Base-by-base conservation (phyloP, 108 stramenopile genomes). In the Chaetoceros muelleri region DNA sequence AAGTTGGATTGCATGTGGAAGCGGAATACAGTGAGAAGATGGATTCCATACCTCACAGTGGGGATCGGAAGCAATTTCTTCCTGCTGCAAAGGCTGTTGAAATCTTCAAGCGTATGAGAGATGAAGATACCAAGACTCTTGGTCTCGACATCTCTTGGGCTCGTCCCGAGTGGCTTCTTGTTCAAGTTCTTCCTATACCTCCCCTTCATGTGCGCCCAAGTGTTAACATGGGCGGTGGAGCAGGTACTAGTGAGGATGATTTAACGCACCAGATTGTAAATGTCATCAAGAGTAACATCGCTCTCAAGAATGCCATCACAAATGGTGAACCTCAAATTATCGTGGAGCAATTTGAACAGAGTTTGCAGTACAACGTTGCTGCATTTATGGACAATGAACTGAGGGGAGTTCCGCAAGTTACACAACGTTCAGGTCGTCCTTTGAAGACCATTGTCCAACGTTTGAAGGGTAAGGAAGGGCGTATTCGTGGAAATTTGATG, bases 401-500 rank as follows among this genome's bases (percentile, higher is more conserved):
- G 48, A 69, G 83, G 16, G 91, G 87, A 29, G 84, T 88, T 80
- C 88, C 86, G 18, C 95, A 96, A 62, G 87, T 94, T 52, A 94
- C 85, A 13, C 97, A 98, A 59, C 80, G 92, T 40, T 82, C 77
- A 55, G 98, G 98, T n/a, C 89, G 94, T 49, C 95, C 95, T 8
- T 81, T 99, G 52, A 99, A 99, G 70, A 96, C 98, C 24, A 67
- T 98, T 30, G 70, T 84, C 21, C 90, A 95, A 62, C 69, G 98
- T 16, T 76, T 98, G n/a, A 94, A 94, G 58, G 95, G 96, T 17
- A 99, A 98, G 74, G 95, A 96, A 62, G 98, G 98, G n/a, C 90
- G 98, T 26, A 90, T 99, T 65, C 91, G 98, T 46, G 97, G 97
- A 34, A 99, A 99, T 61, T 79, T 99, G 30, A 99, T 99, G 98